These are phyloP conservation scores for Senna siamea DNA, from an alignment of 306 rosid genomes.

Conservation along the genomic window DNA sequence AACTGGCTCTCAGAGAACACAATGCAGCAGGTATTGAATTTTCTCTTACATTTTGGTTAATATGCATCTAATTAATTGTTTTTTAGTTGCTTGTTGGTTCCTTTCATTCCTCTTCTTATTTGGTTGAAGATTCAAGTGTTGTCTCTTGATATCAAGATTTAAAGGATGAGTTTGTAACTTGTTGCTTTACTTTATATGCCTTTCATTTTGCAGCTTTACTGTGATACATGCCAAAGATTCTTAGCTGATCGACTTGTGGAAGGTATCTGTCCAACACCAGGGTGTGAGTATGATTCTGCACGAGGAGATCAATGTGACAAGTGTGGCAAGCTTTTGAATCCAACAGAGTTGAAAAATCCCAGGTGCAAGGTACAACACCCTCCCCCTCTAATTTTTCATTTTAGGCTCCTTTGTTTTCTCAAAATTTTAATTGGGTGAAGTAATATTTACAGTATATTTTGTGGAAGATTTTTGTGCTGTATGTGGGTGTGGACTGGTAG, in stretches of 20 bases:
- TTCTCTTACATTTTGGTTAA: constrained; percentile 15
- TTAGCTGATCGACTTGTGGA: constrained; percentile 94
- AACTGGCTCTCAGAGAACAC: constrained; percentile 85
- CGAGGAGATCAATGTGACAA: constrained; percentile 97
- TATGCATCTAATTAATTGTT: constrained; percentile 22
- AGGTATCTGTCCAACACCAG: constrained; percentile 80
- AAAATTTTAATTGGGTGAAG: not conserved
- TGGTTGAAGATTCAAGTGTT: constrained; percentile 27
- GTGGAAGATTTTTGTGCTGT: not conserved
- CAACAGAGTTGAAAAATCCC: constrained; percentile 81
- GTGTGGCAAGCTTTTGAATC: constrained; percentile 90
- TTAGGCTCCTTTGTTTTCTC: constrained; percentile 4
- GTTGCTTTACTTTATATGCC: constrained; percentile 30
- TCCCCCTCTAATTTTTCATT: not conserved
- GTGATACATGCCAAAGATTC: constrained; percentile 81
- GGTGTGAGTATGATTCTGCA: constrained; percentile 89
- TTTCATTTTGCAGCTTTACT: constrained; percentile 74
- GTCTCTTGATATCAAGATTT: constrained; percentile 16
- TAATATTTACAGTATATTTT: constrained; percentile 4
- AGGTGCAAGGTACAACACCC: constrained; percentile 77
- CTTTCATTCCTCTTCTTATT: not conserved
- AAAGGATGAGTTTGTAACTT: not conserved
- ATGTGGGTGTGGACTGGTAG: not conserved
- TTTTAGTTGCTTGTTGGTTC: constrained; percentile 1
- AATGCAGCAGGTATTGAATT: constrained; percentile 77